These are phyloP conservation scores for Sporothrix curviconia DNA, from an alignment of 2,329 filamentous ascomycete genomes.

Conservation along the genomic window DNA sequence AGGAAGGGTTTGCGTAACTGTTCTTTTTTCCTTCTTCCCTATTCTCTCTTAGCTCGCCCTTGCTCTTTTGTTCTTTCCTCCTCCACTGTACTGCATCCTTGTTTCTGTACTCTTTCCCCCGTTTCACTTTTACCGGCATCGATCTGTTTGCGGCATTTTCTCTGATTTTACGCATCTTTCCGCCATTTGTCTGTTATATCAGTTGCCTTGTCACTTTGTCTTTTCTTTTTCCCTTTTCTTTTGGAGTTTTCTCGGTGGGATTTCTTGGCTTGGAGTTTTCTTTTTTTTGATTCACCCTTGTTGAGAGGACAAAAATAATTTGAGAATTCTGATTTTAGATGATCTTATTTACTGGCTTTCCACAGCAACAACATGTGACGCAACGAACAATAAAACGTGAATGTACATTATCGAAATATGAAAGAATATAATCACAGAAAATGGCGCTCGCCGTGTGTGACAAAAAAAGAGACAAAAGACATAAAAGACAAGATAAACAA, in stretches of 20 bases:
- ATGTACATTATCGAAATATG: neutral
- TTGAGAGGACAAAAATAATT: slow-evolving; percentile 7
- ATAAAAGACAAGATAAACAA: slow-evolving; percentile 2
- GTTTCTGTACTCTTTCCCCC: slow-evolving; percentile 1
- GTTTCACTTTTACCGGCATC: neutral
- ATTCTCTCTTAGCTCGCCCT: neutral
- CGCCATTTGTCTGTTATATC: slow-evolving; percentile 11
- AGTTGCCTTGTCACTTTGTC: neutral
- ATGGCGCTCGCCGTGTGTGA: slow-evolving; percentile 4
- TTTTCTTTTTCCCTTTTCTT: neutral
- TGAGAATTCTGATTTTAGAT: neutral
- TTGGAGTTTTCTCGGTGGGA: slow-evolving; percentile 6
- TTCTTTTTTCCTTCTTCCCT: neutral
- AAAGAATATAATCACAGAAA: neutral
- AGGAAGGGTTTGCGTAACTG: too few relatives aligned
- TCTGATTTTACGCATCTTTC: neutral
- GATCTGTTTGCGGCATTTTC: neutral
- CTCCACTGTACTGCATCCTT: slow-evolving; percentile 4
- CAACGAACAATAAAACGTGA: neutral
- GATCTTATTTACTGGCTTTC: neutral
- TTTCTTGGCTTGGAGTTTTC: slow-evolving; percentile 5
- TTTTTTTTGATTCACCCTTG: neutral
- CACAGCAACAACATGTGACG: neutral
- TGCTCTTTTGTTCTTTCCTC: neutral
- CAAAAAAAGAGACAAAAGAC: neutral